phyloP scores from a whole-genome alignment of 176 grass and related monocot genomes.

The Coix lacrymajobi region DNA sequence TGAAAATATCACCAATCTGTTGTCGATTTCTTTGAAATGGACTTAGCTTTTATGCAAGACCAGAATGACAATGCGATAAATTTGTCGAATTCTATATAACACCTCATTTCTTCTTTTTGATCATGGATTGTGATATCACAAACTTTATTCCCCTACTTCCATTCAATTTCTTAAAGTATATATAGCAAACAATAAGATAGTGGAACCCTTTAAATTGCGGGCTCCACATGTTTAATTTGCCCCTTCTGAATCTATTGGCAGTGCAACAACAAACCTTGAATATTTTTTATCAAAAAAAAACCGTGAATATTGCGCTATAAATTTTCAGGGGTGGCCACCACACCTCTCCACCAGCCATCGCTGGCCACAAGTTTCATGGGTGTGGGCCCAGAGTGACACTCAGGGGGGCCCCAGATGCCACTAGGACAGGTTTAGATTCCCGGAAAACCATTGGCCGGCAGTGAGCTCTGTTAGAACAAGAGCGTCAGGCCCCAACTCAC shows the following conservation, averaged over 20 bases:
- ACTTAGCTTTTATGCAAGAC: conserved; percentile 17
- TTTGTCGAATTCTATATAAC: neutral
- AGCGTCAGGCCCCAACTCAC: neutral
- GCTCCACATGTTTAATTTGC: conserved; percentile 11
- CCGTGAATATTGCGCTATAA: too few relatives aligned
- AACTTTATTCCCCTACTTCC: neutral
- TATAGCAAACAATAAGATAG: neutral
- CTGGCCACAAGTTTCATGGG: neutral
- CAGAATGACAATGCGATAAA: neutral
- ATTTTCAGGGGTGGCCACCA: too few relatives aligned
- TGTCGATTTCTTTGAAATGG: conserved; percentile 2
- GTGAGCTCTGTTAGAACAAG: neutral
- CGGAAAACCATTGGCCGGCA: neutral
- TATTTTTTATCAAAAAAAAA: too few relatives aligned
- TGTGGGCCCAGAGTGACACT: neutral
- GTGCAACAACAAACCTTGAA: neutral
- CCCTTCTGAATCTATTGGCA: neutral
- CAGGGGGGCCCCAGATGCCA: neutral
- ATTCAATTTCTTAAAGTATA: neutral
- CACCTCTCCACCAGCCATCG: neutral
- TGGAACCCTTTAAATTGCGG: neutral
- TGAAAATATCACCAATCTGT: neutral
- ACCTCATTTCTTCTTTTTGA: neutral
- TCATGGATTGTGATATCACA: neutral
- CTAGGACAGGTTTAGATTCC: conserved; percentile 20